Base-by-base conservation (phyloP, 73 alveolate species). In the Uronychia binucleata region DNA sequence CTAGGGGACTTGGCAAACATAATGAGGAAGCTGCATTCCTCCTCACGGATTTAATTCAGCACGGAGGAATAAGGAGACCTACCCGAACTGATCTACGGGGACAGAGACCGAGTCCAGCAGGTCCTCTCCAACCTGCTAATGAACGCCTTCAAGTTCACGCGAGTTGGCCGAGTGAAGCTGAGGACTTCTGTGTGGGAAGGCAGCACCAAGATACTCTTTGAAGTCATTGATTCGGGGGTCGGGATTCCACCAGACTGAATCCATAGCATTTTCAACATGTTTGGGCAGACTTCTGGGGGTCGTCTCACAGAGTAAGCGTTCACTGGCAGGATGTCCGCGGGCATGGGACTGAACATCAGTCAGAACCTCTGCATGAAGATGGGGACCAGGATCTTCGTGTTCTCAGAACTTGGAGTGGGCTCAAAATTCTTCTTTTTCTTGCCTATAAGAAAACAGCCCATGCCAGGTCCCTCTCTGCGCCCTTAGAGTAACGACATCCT, bases 141-240 rank as follows among this genome's bases (percentile, higher is more conserved):
- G 58, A 75, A 75, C 30, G 58, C 59, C 5, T 26, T 75, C 32
- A 75, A 75, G 27, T 75, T 75, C 58, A 75, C 81, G 19, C n/a
- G 5, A 8, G 30, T 28, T 28, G 81, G 81, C 1, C 8, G 5
- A 26, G 30, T 75, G 5, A 75, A 75, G 32, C 32, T 75, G 27
- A 75, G 32, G 30, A 25, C 30, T 13, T 26, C 28, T 1, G 30
- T 28, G 1, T 30, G 27, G 30, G 1, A 26, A 30, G 1, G 19
- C 59, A 28, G 58, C 67, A 5, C 67, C 28, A 1, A 75, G 32
- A 13, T 75, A 1, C 26, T 75, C 8, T 28, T 75, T 75, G 32
- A 26, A 26, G 81, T 75, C 19, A 28, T 25, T 75, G 81, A 75
- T 27, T 28, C 81, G 27, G 81, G 81, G 27, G 27, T 75, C 5